A percentile compares a stretch with the other conserved stretches of the same genome.
Conservation (phyloP, 108 stramenopile species). For the Aurantiochytrium sp. region DNA sequence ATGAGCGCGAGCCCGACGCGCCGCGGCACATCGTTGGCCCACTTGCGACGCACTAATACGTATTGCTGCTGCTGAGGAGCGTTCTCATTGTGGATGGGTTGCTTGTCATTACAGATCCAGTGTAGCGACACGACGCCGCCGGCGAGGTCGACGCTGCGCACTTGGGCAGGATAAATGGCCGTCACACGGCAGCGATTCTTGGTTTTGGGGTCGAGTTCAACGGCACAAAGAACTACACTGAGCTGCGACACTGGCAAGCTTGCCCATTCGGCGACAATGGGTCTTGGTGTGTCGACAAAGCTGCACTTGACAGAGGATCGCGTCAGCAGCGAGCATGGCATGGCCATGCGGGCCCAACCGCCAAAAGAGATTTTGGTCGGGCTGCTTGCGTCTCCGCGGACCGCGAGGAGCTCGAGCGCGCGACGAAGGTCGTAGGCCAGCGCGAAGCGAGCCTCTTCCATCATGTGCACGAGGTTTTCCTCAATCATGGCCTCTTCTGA, state of each 20-base stretch:
- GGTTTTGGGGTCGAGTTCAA: not conserved
- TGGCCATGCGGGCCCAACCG: not conserved
- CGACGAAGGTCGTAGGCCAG: not conserved
- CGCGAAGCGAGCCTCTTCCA: not conserved
- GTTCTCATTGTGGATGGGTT: not conserved
- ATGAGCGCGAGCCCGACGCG: not conserved
- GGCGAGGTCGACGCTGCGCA: not conserved
- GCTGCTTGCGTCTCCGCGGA: too few relatives aligned
- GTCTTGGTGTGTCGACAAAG: not conserved
- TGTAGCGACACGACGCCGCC: not conserved
- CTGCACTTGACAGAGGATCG: not conserved
- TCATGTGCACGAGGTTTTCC: not conserved
- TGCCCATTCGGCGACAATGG: not conserved
- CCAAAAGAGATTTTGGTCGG: not conserved
- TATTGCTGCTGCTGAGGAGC: not conserved
- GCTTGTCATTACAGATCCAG: not conserved
- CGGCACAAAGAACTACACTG: not conserved
- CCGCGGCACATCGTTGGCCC: not conserved
- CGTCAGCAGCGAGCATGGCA: not conserved
- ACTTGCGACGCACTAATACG: not conserved
- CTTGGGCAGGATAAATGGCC: not conserved
- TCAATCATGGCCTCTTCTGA: not conserved
- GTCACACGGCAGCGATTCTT: not conserved
- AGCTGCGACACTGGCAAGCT: not conserved
- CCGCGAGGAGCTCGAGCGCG: not conserved